Conservation (phyloP, 2,329 filamentous ascomycete species). For the Phialemonium atrogriseum region DNA sequence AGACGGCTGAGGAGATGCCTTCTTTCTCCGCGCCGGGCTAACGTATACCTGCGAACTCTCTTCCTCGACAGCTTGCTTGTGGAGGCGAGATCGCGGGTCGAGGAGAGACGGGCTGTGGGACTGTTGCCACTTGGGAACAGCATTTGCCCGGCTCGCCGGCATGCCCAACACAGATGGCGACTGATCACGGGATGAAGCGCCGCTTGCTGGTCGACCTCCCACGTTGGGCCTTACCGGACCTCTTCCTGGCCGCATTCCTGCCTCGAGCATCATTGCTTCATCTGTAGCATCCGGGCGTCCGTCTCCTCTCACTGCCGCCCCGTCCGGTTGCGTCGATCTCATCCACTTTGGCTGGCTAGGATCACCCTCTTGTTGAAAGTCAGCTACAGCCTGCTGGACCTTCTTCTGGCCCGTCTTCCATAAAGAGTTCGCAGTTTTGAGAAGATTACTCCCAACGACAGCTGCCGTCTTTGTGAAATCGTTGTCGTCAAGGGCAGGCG, state of each 20-base stretch:
- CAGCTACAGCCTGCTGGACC: conserved; percentile 83
- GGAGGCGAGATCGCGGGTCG: conserved; percentile 55
- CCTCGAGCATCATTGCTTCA: conserved; percentile 74
- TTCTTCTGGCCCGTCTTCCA: conserved; percentile 96
- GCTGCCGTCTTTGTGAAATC: conserved; percentile 77
- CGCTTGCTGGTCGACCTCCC: conserved; percentile 21
- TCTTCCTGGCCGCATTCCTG: conserved; percentile 46
- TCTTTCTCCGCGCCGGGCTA: conserved; percentile 76
- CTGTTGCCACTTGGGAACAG: conserved; percentile 54
- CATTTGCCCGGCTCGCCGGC: conserved; percentile 31
- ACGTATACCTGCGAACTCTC: conserved; percentile 78
- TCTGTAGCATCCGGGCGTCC: conserved; percentile 44
- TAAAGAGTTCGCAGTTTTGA: conserved; percentile 89
- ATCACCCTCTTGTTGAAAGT: conserved; percentile 69
- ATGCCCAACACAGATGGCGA: conserved; percentile 39
- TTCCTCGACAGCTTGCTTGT: conserved; percentile 67
- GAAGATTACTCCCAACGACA: conserved; percentile 71
- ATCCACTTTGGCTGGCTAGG: conserved; percentile 90
- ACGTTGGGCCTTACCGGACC: conserved; percentile 16
- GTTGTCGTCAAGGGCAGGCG: conserved; percentile 50
- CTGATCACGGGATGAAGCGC: conserved; percentile 32
- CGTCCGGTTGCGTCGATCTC: conserved; percentile 58
- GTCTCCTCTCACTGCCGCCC: conserved; percentile 21
- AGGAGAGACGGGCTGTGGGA: conserved; percentile 27
- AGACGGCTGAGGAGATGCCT: conserved; percentile 43